phyloP scores from a whole-genome alignment of 176 grass and related monocot species.

The Cocos nucifera region DNA sequence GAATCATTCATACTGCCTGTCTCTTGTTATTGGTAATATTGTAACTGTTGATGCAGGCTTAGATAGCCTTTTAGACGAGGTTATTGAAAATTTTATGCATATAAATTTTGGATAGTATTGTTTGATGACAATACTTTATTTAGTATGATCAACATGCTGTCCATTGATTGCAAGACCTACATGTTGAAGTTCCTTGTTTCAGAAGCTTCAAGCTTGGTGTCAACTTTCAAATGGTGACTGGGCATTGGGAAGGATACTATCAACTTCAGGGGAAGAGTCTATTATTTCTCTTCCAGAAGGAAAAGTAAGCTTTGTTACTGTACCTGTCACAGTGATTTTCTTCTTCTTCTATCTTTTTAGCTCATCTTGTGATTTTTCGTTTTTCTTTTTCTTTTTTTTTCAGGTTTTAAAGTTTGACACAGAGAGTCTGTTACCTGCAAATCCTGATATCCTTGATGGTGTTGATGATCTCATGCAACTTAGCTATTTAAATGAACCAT shows the following conservation, averaged over 20 bases:
- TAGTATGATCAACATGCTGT: background rate
- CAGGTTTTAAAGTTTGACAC: slow-evolving; percentile 73
- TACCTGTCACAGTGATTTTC: background rate
- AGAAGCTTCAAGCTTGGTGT: slow-evolving; percentile 82
- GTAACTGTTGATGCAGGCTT: too few relatives aligned
- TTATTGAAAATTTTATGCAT: too few relatives aligned
- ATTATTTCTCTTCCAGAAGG: slow-evolving; percentile 57
- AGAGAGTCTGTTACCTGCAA: slow-evolving; percentile 74
- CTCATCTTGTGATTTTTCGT: slow-evolving; percentile 14
- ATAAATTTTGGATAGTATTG: too few relatives aligned
- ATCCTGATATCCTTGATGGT: slow-evolving; percentile 98
- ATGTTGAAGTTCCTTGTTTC: slow-evolving; percentile 24
- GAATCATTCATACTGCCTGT: too few relatives aligned
- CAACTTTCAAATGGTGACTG: slow-evolving; percentile 74
- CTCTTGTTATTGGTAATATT: too few relatives aligned
- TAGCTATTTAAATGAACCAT: slow-evolving; percentile 95
- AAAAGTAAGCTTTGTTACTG: slow-evolving; percentile 42
- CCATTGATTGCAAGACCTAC: slow-evolving; percentile 5
- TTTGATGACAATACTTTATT: too few relatives aligned
- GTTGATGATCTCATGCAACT: slow-evolving; percentile 98
- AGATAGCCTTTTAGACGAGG: too few relatives aligned
- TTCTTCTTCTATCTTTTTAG: background rate
- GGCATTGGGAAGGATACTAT: slow-evolving; percentile 67
- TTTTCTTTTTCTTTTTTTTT: background rate
- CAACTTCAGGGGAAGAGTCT: slow-evolving; percentile 58